Evolutionary conservation across 2,329 filamentous ascomycete genomes (phyloP).

Genomic region (Didymella keratinophila): DNA sequence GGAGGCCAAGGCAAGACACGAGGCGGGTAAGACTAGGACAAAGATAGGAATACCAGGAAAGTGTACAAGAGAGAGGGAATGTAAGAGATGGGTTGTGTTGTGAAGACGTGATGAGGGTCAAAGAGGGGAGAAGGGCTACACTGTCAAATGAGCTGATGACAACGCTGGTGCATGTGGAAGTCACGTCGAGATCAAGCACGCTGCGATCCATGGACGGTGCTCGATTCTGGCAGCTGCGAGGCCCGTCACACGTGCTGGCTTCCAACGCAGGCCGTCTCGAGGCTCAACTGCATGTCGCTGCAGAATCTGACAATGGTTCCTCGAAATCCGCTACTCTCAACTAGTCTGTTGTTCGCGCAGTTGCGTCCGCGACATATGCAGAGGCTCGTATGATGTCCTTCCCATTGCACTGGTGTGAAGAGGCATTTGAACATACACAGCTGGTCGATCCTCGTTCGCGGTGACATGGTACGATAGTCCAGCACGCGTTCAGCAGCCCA

Average conservation of each 20-base stretch:
- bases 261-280: neutral
- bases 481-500: conserved; percentile 5
- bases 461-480: neutral
- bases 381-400: conserved; percentile 9
- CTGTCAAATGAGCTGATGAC: neutral
- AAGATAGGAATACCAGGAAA: conserved; percentile 9
- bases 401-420: neutral
- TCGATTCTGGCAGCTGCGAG: neutral
- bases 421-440: neutral
- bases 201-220: neutral
- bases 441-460: neutral
- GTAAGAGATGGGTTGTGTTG: conserved; percentile 9
- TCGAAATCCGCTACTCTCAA: neutral
- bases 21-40: conserved; percentile 23
- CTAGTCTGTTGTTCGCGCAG: neutral
- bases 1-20: conserved; percentile 9
- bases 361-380: neutral
- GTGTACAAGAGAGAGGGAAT: neutral
- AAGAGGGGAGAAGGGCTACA: conserved; percentile 3
- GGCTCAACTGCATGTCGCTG: neutral
- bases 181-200: neutral
- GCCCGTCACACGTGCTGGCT: neutral
- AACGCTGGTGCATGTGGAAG: conserved; percentile 5
- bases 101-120: conserved; percentile 1
- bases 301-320: neutral